Conservation (phyloP, 495 filamentous ascomycete species). For the Hypoxylon perforatum region DNA sequence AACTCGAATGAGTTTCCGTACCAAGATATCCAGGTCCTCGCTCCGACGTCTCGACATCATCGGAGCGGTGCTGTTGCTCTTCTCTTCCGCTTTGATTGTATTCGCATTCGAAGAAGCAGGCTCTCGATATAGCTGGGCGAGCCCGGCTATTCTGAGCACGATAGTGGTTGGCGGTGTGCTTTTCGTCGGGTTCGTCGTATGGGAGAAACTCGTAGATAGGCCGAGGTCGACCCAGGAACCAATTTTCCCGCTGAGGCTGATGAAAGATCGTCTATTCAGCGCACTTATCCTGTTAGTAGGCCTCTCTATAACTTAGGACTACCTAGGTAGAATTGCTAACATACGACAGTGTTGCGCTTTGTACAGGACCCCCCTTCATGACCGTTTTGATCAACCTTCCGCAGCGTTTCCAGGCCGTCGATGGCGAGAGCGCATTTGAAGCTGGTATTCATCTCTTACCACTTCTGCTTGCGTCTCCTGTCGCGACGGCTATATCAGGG, state of each 20-base stretch:
- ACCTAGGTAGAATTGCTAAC: constrained; percentile 10
- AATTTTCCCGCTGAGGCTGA: constrained; percentile 44
- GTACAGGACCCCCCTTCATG: constrained; percentile 47
- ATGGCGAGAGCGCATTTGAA: constrained; percentile 35
- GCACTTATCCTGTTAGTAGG: constrained; percentile 40
- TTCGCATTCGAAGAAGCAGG: constrained; percentile 49
- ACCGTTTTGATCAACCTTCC: constrained; percentile 44
- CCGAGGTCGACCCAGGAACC: constrained; percentile 38
- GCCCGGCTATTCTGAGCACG: constrained; percentile 36
- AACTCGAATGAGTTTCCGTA: constrained; percentile 23
- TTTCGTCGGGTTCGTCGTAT: constrained; percentile 39
- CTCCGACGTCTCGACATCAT: constrained; percentile 39
- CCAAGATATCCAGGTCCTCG: constrained; percentile 18
- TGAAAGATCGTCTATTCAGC: constrained; percentile 42
- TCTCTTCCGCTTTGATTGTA: constrained; percentile 42
- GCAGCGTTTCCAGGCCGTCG: constrained; percentile 44
- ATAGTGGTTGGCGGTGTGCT: constrained; percentile 37
- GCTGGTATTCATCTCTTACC: constrained; percentile 53
- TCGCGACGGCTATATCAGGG: constrained; percentile 52
- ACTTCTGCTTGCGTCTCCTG: constrained; percentile 50
- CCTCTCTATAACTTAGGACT: constrained; percentile 23
- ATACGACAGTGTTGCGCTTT: constrained; percentile 29
- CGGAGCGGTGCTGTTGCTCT: constrained; percentile 38
- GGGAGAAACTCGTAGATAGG: constrained; percentile 41
- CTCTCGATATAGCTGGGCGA: constrained; percentile 39